Conservation (phyloP, 768 basidiomycete genomes). For the Agrocybe pediades region DNA sequence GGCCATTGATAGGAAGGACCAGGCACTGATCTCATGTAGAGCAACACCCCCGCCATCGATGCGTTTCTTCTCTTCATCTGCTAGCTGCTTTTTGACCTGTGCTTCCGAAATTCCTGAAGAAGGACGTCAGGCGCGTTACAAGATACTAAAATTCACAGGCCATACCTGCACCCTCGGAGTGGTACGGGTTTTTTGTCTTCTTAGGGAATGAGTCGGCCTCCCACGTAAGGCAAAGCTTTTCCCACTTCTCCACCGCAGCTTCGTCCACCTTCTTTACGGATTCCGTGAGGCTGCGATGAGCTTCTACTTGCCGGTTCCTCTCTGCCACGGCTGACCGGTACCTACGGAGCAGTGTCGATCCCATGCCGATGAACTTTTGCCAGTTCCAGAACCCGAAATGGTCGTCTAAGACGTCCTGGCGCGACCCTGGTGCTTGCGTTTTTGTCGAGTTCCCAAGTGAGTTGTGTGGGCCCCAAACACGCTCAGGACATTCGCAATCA, state of each 20-base stretch:
- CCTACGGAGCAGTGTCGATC: constrained; percentile 1
- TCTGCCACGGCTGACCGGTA: constrained; percentile 12
- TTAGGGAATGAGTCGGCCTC: constrained; percentile 11
- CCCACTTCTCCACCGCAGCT: constrained; percentile 1
- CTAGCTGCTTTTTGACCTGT: constrained; percentile 6
- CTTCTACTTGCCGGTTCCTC: constrained; percentile 12
- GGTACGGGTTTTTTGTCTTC: constrained; percentile 12
- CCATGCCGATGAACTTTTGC: constrained; percentile 18
- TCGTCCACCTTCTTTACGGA: not conserved
- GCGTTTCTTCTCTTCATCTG: constrained; percentile 1
- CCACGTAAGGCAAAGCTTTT: constrained; percentile 11
- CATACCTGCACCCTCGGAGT: not conserved
- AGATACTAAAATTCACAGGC: not conserved
- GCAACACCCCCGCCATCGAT: not conserved
- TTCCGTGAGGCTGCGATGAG: constrained; percentile 6
- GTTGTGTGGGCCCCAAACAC: constrained; percentile 32
- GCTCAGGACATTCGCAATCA: constrained; percentile 35
- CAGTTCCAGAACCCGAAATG: constrained; percentile 32
- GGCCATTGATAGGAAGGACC: constrained; percentile 7
- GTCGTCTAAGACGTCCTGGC: constrained; percentile 34
- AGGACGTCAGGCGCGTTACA: not conserved
- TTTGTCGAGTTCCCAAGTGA: constrained; percentile 26
- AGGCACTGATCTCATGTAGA: not conserved
- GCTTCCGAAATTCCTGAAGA: constrained; percentile 1
- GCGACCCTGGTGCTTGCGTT: constrained; percentile 32